Evolutionary conservation across 495 filamentous ascomycete species (phyloP).

Genomic region (Aspergillus saccharolyticus): DNA sequence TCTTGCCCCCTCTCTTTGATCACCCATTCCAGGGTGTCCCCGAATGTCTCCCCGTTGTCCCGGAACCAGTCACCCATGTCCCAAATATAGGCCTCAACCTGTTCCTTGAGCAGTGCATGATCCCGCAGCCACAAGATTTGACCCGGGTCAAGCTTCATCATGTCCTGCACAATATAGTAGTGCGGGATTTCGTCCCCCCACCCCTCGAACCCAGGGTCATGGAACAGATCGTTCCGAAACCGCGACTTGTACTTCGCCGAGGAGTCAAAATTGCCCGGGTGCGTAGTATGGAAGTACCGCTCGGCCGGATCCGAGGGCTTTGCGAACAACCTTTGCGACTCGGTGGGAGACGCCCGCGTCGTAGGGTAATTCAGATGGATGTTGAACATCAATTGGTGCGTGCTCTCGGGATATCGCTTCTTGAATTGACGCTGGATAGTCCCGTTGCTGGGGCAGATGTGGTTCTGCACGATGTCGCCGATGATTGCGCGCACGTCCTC

Average conservation of each 20-base stretch:
- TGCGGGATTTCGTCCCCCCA: conserved; percentile 62
- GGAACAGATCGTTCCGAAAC: conserved; percentile 34
- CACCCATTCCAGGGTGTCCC: conserved; percentile 43
- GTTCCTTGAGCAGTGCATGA: conserved; percentile 46
- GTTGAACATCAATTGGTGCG: conserved; percentile 47
- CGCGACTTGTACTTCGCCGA: conserved; percentile 28
- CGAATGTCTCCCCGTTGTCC: conserved; percentile 59
- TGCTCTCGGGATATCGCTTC: conserved; percentile 48
- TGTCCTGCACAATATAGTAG: conserved; percentile 61
- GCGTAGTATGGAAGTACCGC: conserved; percentile 22
- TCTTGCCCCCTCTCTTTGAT: conserved; percentile 41
- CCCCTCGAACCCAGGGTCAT: conserved; percentile 40
- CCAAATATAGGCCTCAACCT: conserved; percentile 50
- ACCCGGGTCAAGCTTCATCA: conserved; percentile 59
- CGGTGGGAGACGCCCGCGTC: background rate
- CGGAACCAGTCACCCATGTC: conserved; percentile 57
- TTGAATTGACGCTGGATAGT: conserved; percentile 53
- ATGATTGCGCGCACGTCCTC: conserved; percentile 49
- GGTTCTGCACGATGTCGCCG: conserved; percentile 46
- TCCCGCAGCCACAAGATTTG: conserved; percentile 54
- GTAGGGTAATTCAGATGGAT: conserved; percentile 47
- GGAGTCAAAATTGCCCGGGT: conserved; percentile 20
- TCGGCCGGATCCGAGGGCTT: conserved; percentile 10
- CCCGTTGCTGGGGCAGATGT: conserved; percentile 58
- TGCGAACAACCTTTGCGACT: conserved; percentile 9